Evolutionary conservation across 768 basidiomycete genomes (phyloP), one percentile per base, ranked within the genome.

Genomic region (Pleurotus tuber-regium): DNA sequence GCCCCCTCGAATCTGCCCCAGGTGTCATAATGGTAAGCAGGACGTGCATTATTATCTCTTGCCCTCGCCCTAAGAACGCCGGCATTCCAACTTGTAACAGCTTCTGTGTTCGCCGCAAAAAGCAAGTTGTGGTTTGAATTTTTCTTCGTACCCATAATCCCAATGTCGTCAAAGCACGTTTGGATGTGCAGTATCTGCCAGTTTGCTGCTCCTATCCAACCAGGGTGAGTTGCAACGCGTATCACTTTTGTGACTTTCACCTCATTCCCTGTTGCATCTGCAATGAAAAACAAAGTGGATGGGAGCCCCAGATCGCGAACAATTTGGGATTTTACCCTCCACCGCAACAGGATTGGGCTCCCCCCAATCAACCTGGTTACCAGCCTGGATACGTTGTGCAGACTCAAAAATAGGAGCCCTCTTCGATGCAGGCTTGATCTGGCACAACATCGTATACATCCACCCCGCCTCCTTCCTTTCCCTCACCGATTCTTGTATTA

Each of bases 111-210:
- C 43, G 70, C 77, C 25, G 84, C 84, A 25, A 87, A 86, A 63
- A 74, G 76, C 28, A 80, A 82, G 50, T 79, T 69, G 30, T 89
- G 87, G 88, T 86, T 91, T 61, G 85, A 88, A 65, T 62, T 91
- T 39, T 89, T 84, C 70, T 87, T 80, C 65, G 73, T 91, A 11
- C 88, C 85, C 19, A 66, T 91, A 51, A 65, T 90, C 36, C 88
- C 88, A 1, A 69, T 89, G 59, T 76, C 66, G 19, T 77, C 77
- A 42, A 78, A 77, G 49, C 79, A 78, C 49, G 67, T 90, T 44
- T 89, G 87, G 84, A 61, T 84, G 52, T 91, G 88, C 65, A 73
- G 72, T 19, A 87, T 84, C 53, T 91, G 88, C 61, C 80, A 84
- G 51, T 86, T 86, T 76, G 74, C 71, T 53, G 72, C 77, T 8